Percentiles rank a stretch among this genome's conserved stretches.
Conservation (phyloP, 306 rosid species). For the Prunus mongolica region DNA sequence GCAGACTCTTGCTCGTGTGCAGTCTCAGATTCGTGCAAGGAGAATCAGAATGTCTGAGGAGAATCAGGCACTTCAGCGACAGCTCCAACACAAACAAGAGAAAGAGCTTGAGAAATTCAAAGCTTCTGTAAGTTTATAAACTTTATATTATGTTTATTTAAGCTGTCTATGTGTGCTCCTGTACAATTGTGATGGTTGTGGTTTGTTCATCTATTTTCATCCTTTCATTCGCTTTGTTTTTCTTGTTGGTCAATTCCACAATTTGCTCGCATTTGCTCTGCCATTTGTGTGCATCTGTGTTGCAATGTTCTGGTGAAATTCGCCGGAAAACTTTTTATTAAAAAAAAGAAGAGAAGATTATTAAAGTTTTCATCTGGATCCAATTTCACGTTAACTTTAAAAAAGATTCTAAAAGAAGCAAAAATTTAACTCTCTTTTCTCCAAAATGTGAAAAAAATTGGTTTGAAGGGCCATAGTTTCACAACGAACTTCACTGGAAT, state of each 20-base stretch:
- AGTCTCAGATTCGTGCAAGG: slow-evolving; percentile 72
- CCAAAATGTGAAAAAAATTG: too few species aligned
- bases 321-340: too few species aligned
- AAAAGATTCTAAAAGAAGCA: too few species aligned
- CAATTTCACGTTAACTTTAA: too few species aligned
- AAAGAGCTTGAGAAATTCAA: slow-evolving; percentile 59
- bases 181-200: not conserved
- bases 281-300: not conserved
- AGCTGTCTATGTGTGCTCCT: not conserved
- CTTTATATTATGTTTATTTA: not conserved
- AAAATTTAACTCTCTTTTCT: too few species aligned
- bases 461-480: too few species aligned
- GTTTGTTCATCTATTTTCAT: not conserved
- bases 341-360: too few species aligned
- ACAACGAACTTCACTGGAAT: too few species aligned
- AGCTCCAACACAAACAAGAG: slow-evolving; percentile 57
- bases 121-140: slow-evolving; percentile 45
- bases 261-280: not conserved
- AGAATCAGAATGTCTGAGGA: slow-evolving; percentile 79
- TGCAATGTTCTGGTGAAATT: not conserved
- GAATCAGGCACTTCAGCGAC: slow-evolving; percentile 74
- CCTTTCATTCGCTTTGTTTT: not conserved
- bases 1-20: slow-evolving; percentile 83
- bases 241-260: not conserved
- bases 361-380: too few species aligned